Base-by-base conservation (phyloP, 345 rosid species). In the Eucalyptus sp. region DNA sequence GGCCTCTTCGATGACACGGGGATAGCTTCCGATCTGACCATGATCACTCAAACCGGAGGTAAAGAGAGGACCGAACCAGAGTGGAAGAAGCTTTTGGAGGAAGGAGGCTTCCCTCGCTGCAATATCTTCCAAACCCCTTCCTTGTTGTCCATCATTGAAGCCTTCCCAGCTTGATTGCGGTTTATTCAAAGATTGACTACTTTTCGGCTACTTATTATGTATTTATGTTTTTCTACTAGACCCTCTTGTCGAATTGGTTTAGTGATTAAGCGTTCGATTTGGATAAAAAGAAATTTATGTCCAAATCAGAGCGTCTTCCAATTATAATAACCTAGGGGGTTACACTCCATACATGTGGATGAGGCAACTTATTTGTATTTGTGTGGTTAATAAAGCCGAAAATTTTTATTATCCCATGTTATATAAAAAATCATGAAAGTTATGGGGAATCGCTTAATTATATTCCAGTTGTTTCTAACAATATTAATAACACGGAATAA, bases 51-150 rank as follows among this genome's bases (percentile, higher is more conserved):
- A 51, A 64, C 31, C 4, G 88, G 88, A 5, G 92, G 93, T 43
- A 89, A 86, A 80, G 90, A 90, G 84, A 92, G 90, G 87, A 91
- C 89, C 1, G 89, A 90, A 50, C 25, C 10, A 5, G 90, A 93
- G 86, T 91, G 93, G 93, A 91, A 89, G 79, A 90, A 91, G 50
- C 4, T 92, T 62, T 60, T 93, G 22, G 87, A 50, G 88, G 90
- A 89, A 54, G 93, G 90, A 43, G 92, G 93, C 18, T 92, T 90
- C 58, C 93, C 81, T 58, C 90, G 88, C 10, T 92, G 87, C 90
- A 89, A 83, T 25, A 88, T 93, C 76, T 89, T 90, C 85, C 87
- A 87, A 16, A 88, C 89, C 48, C 84, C 89, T 37, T 60, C 89
- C 41, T 86, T 89, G 48, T 88, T 87, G 3, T 91, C 88, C 37